phyloP scores from a whole-genome alignment of 352 stramenopile genomes.

The Phytopythium sindhum region DNA sequence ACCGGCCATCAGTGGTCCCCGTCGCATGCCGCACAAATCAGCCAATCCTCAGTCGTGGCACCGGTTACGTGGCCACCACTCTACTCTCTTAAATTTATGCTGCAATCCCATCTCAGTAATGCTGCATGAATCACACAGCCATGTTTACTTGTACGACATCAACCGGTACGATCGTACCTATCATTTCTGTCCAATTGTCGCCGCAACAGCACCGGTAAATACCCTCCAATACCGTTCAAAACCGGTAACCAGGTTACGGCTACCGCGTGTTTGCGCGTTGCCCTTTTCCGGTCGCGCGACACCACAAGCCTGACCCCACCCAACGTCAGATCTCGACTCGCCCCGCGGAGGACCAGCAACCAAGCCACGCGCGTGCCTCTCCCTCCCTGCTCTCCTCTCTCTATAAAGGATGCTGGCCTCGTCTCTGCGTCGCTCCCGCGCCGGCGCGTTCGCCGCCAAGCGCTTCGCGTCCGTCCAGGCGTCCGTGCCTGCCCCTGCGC shows the following conservation, averaged over 20 bases:
- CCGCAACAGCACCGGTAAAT: background rate
- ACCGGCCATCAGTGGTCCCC: background rate
- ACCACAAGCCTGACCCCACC: background rate
- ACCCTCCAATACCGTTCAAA: background rate
- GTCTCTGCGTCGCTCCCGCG: constrained; percentile 25
- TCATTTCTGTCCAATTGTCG: background rate
- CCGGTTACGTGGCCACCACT: background rate
- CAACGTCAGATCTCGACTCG: constrained; percentile 4
- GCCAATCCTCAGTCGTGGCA: background rate
- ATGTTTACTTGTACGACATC: background rate
- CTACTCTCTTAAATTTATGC: background rate
- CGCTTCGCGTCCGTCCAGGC: constrained; percentile 40
- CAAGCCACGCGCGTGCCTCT: background rate
- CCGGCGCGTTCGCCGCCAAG: constrained; percentile 10
- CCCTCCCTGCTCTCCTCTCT: background rate
- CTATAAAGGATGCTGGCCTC: constrained; percentile 30
- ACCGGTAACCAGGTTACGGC: background rate
- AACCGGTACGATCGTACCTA: background rate
- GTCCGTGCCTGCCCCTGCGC: constrained; percentile 9
- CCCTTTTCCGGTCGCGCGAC: background rate
- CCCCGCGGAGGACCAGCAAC: background rate
- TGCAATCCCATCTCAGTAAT: too few relatives aligned
- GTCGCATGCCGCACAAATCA: background rate
- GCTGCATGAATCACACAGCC: background rate
- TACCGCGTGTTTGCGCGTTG: constrained; percentile 3